Base-by-base conservation (phyloP, 2,329 filamentous ascomycete species). In the Coniella lustricola region DNA sequence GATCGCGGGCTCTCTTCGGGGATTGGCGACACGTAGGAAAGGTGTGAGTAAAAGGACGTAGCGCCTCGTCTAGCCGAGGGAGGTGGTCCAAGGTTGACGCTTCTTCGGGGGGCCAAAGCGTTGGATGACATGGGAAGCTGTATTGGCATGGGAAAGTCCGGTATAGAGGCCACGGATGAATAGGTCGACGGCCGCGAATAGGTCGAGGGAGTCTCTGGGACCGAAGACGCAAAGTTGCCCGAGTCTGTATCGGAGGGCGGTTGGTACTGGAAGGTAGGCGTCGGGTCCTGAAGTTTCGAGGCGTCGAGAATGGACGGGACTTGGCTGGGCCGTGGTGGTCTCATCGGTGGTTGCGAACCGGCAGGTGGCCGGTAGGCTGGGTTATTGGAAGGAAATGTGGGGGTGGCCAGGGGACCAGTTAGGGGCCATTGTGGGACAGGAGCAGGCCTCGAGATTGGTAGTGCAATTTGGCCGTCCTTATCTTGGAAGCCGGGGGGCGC, bases 21-120 rank as follows among this genome's bases (percentile, higher is more conserved):
- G 46, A 90, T 90, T 0, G 86, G 85, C 0, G 85, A 85, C 21
- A 90, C 84, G 51, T 75, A 84, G 0, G 84, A 85, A 12, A 72
- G 67, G 54, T 74, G 77, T 3, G 83, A 85, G 57, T 85, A 83
- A 52, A 82, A 83, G 0, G 80, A 81, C 0, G 80, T 83, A 22
- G 73, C 74, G 1, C 79, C 80, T 55, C 80, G 69, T 56, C 81
- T 72, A 3, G 78, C 71, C 12, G 75, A 79, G 3, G 80, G 80
- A 0, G 81, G 81, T 16, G 80, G 80, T 3, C 80, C 79, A 12
- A 82, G 61, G 43, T 69, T 76, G 13, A 74, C 69, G 53, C 75
- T 80, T 55, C 73, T 70, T 49, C 77, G 60, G 5, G 63, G 60
- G 2, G 64, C 63, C 18, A 60, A 56, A 16, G 7, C 38, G 44